phyloP scores from a whole-genome alignment of 1,284 basidiomycete species.

The Vanrija pseudolonga region DNA sequence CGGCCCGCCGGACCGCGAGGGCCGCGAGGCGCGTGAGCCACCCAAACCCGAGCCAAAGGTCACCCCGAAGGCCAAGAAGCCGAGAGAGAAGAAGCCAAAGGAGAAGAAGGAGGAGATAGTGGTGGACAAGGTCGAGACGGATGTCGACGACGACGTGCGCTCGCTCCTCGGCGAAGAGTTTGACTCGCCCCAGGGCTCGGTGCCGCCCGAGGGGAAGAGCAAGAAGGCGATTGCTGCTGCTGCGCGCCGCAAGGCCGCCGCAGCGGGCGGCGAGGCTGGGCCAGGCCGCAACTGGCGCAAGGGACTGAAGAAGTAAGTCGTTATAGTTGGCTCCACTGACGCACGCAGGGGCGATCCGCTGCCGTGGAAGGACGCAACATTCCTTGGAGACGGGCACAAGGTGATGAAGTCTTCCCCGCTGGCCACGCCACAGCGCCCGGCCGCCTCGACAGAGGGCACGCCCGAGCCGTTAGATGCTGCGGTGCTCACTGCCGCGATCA shows the following conservation, averaged over 20 bases:
- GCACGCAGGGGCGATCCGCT: conserved; percentile 23
- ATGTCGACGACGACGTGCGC: too few relatives aligned
- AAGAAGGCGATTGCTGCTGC: not conserved
- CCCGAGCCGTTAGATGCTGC: conserved; percentile 24
- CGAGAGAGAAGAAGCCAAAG: conserved; percentile 26
- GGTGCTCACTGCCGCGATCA: conserved; percentile 7
- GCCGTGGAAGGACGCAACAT: conserved; percentile 23
- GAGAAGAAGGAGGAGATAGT: conserved; percentile 17
- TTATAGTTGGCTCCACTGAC: not conserved
- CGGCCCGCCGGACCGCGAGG: conserved; percentile 33
- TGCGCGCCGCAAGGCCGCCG: conserved; percentile 2
- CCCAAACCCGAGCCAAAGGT: not conserved
- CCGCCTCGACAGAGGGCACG: conserved; percentile 23
- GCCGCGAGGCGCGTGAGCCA: not conserved
- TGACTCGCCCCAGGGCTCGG: not conserved
- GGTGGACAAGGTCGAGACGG: not conserved
- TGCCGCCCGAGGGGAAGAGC: not conserved
- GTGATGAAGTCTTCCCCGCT: conserved; percentile 4
- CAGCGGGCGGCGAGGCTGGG: conserved; percentile 13
- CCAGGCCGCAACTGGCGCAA: conserved; percentile 42
- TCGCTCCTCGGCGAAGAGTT: too few relatives aligned
- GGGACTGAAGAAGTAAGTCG: conserved; percentile 41
- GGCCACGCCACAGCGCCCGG: conserved; percentile 12
- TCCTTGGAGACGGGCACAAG: conserved; percentile 5
- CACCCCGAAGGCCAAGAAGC: conserved; percentile 2